Evolutionary conservation across 352 stramenopile species (phyloP), one percentile per base, ranked within the genome.

Genomic region (Aphanomyces euteiches): DNA sequence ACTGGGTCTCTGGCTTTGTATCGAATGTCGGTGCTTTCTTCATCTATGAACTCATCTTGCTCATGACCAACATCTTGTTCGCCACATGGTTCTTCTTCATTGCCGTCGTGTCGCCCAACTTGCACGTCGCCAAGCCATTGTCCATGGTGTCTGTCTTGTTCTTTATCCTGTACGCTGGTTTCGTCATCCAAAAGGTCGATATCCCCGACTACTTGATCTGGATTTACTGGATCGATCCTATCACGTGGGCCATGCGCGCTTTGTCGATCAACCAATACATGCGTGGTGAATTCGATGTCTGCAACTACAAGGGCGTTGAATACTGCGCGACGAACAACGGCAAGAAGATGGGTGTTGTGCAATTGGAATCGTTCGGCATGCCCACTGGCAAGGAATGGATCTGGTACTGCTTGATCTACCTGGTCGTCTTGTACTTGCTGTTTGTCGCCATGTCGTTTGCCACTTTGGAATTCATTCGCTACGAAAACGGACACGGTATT

Each of bases 1-100:
- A 89, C 60, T 89, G 75, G 66, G 79, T 87, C 67, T 74, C 85
- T 65, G 81, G 81, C n/a, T 72, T 89, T 43, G 21, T 19, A 7
- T 5, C 17, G 4, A 5, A 66, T 13, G 6, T 34, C 15, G 34
- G 58, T 34, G n/a, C 17, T 10, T 66, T 66, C 19, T 39, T 66
- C 7, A 66, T 34, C n/a, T 66, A 66, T 34, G 34, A 53, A 12
- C 58, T 66, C 19, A 6, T 66, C 4, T 13, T 66, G 6, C 48
- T 57, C 17, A 12, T 66, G 38, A 66, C 58, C 58, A 66, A 66
- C 43, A 34, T 66, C 61, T 81, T 77, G 72, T 90, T 94, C 72
- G 82, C 77, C 8, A 72, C 75, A 28, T 74, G 41, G 21, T 72
- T 78, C 12, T 71, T 72, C 54, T 39, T 65, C 15, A 4, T 78